A percentile compares a stretch with the other conserved stretches of the same genome.
These are phyloP conservation scores for Eucalyptus guilfoylei DNA, from an alignment of 345 rosid genomes.

Conservation along the genomic window DNA sequence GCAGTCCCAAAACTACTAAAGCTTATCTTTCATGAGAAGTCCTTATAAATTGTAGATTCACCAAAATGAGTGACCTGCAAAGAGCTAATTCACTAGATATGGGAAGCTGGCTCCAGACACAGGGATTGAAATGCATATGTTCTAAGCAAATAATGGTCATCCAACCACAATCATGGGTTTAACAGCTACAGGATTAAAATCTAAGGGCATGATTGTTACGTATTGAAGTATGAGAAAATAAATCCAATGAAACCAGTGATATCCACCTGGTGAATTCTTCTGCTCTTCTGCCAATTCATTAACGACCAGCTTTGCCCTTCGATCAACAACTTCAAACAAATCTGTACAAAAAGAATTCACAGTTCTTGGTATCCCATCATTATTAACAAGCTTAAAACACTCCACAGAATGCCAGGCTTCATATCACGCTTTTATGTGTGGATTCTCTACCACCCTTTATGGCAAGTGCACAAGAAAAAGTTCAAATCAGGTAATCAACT, in stretches of 20 bases:
- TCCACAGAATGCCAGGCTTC: not conserved
- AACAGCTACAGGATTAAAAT: not conserved
- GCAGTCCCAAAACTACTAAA: not conserved
- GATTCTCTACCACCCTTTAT: not conserved
- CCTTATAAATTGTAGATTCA: not conserved
- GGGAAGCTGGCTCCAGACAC: not conserved
- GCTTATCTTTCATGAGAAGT: not conserved
- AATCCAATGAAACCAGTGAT: not conserved
- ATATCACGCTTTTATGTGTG: not conserved
- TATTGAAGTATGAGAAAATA: not conserved
- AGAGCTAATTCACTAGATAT: not conserved
- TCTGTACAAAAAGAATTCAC: slow-evolving; percentile 23
- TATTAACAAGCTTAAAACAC: not conserved
- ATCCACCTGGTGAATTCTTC: slow-evolving; percentile 45
- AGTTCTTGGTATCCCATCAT: not conserved
- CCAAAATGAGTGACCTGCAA: not conserved
- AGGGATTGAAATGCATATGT: not conserved
- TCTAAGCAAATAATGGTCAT: not conserved
- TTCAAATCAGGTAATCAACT: not conserved
- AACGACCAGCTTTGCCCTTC: slow-evolving; percentile 92
- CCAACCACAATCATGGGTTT: not conserved
- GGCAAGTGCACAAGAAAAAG: not conserved
- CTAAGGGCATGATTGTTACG: not conserved
- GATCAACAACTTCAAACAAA: slow-evolving; percentile 94
- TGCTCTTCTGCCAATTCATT: slow-evolving; percentile 79